Percentiles rank a stretch among this genome's conserved stretches.
Conservation (phyloP, 352 stramenopile genomes). For the Phytophthora syringae region DNA sequence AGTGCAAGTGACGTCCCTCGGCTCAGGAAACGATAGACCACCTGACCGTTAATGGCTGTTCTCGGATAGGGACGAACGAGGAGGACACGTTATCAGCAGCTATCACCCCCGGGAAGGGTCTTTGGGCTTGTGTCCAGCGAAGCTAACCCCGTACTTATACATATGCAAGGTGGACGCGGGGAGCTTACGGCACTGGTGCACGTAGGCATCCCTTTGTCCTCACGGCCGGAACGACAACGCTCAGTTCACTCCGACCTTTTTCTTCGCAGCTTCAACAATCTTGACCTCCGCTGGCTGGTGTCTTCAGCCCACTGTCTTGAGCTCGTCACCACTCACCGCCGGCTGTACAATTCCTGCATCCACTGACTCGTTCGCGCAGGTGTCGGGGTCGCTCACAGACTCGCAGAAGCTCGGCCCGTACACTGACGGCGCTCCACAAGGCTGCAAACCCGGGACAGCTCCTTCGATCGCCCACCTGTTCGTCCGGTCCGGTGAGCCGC, state of each 20-base stretch:
- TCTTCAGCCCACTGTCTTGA: not conserved
- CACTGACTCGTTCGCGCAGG: too few relatives aligned
- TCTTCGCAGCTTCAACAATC: not conserved
- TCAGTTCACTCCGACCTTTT: too few relatives aligned
- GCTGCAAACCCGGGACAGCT: too few relatives aligned
- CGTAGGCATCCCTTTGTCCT: too few relatives aligned
- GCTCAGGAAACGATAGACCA: not conserved
- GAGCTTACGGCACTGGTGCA: not conserved
- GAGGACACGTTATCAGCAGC: slow-evolving; percentile 12
- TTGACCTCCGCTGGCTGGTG: not conserved
- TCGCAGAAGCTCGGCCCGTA: too few relatives aligned
- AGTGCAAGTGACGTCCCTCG: slow-evolving; percentile 1
- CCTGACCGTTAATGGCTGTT: slow-evolving; percentile 2
- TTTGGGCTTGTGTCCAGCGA: slow-evolving; percentile 1
- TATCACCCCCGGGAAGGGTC: slow-evolving; percentile 6
- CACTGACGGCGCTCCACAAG: too few relatives aligned
- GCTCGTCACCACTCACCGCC: not conserved
- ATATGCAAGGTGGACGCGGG: not conserved
- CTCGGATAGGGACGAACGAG: not conserved
- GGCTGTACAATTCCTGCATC: too few relatives aligned
- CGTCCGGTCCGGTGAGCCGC: too few relatives aligned
- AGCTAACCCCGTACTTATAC: slow-evolving; percentile 12
- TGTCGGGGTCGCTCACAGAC: too few relatives aligned
- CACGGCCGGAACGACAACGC: too few relatives aligned
- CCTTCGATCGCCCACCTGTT: too few relatives aligned